Conservation (phyloP, 345 rosid species). For the Salix udensis region DNA sequence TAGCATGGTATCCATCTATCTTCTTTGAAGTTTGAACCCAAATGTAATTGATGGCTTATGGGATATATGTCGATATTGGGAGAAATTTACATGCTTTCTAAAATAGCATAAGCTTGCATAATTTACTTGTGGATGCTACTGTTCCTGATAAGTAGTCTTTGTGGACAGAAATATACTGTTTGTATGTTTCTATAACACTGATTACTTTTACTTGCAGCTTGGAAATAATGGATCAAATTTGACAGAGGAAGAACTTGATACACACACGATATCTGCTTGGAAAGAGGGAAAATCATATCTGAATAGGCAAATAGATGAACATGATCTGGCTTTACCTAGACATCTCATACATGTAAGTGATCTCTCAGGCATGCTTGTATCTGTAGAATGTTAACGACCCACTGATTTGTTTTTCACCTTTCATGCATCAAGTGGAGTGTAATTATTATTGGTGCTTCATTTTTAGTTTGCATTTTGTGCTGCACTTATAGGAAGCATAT, state of each 20-base stretch:
- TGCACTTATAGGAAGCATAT: not conserved
- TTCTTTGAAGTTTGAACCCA: not conserved
- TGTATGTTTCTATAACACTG: not conserved
- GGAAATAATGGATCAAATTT: constrained; percentile 32
- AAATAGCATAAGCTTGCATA: not conserved
- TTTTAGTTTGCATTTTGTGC: not conserved
- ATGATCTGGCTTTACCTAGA: constrained; percentile 15
- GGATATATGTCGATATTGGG: not conserved
- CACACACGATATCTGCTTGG: constrained; percentile 36
- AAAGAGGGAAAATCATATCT: constrained; percentile 33
- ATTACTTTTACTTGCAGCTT: constrained; percentile 18
- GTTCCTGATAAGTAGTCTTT: not conserved
- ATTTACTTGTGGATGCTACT: not conserved
- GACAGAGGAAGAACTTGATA: constrained; percentile 35
- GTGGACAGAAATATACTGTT: not conserved
- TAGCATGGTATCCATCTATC: not conserved
- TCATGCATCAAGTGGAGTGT: not conserved
- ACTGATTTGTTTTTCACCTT: not conserved
- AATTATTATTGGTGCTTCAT: not conserved
- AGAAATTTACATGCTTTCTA: not conserved
- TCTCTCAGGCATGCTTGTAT: not conserved
- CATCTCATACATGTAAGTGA: constrained; percentile 26
- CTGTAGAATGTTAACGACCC: not conserved
- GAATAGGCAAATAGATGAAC: constrained; percentile 25
- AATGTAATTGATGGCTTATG: not conserved